These are phyloP conservation scores for Elsinoe perseae DNA, from an alignment of 2,329 filamentous ascomycete species.

Conservation along the genomic window DNA sequence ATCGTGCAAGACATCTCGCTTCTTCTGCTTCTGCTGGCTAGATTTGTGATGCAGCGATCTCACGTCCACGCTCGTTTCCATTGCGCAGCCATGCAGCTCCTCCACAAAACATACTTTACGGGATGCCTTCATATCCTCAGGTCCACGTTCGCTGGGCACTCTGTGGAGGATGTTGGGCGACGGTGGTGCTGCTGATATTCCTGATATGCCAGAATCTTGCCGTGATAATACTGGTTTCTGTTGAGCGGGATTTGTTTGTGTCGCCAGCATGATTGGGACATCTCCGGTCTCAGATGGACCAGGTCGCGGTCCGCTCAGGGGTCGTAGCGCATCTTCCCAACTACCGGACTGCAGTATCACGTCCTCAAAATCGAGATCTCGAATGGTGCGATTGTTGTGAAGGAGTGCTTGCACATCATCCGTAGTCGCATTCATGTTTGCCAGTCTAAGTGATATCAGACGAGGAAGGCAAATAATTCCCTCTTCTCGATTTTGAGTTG, in stretches of 20 bases:
- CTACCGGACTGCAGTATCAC: slow-evolving; percentile 61
- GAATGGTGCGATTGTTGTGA: slow-evolving; percentile 58
- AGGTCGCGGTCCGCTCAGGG: slow-evolving; percentile 41
- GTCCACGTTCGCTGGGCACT: neutral
- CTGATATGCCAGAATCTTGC: slow-evolving; percentile 10
- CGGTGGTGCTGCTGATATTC: neutral
- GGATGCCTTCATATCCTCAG: neutral
- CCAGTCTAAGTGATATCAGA: slow-evolving; percentile 60
- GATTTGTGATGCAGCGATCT: neutral
- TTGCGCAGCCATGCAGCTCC: slow-evolving; percentile 2
- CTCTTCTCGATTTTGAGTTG: neutral
- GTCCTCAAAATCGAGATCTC: slow-evolving; percentile 73
- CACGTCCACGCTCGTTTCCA: neutral
- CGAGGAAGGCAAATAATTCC: slow-evolving; percentile 53
- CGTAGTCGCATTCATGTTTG: slow-evolving; percentile 62
- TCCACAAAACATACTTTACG: slow-evolving; percentile 12
- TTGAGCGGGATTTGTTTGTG: neutral
- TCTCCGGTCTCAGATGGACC: slow-evolving; percentile 13
- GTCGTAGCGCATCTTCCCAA: slow-evolving; percentile 77
- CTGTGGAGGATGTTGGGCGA: neutral
- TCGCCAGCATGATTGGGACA: slow-evolving; percentile 19
- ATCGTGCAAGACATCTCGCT: slow-evolving; percentile 11
- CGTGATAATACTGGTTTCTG: slow-evolving; percentile 2
- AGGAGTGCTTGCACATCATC: slow-evolving; percentile 45
- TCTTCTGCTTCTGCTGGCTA: neutral